phyloP scores from a whole-genome alignment of 164 flowering plant species.

The Vitis rupestris region DNA sequence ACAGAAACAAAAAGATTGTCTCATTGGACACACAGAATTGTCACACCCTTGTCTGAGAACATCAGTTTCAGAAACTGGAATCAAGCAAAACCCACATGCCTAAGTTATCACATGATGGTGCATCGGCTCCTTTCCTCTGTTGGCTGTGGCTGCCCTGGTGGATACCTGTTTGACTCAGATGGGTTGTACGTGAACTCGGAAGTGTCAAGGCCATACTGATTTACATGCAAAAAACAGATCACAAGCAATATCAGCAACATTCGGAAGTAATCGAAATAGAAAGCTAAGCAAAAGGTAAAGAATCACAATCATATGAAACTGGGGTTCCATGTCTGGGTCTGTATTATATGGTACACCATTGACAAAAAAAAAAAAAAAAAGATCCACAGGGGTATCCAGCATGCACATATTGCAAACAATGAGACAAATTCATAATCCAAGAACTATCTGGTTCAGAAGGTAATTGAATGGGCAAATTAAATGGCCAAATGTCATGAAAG shows the following conservation, averaged over 20 bases:
- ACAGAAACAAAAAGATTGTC: constrained; percentile 3
- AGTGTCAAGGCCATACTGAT: constrained; percentile 86
- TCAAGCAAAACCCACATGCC: background rate
- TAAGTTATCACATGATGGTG: constrained; percentile 56
- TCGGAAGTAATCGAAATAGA: background rate
- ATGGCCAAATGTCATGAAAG: too few species aligned
- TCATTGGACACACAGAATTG: constrained; percentile 7
- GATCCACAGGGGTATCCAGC: too few species aligned
- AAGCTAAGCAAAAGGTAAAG: too few species aligned
- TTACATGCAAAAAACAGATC: constrained; percentile 7
- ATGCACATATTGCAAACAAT: too few species aligned
- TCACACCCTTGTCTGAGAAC: constrained; percentile 19
- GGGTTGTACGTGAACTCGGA: constrained; percentile 88
- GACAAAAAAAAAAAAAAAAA: too few species aligned
- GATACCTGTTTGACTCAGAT: constrained; percentile 57
- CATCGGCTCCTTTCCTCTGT: constrained; percentile 69
- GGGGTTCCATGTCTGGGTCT: too few species aligned
- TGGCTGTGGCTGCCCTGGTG: constrained; percentile 49
- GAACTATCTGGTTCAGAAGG: too few species aligned
- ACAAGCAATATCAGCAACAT: background rate
- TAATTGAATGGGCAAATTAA: too few species aligned
- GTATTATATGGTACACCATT: too few species aligned
- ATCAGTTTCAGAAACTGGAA: constrained; percentile 10
- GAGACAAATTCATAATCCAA: too few species aligned
- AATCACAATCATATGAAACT: too few species aligned